A percentile compares a stretch with the other conserved stretches of the same genome.
Conservation (phyloP, 768 basidiomycete species). For the Termitomyces sp. region DNA sequence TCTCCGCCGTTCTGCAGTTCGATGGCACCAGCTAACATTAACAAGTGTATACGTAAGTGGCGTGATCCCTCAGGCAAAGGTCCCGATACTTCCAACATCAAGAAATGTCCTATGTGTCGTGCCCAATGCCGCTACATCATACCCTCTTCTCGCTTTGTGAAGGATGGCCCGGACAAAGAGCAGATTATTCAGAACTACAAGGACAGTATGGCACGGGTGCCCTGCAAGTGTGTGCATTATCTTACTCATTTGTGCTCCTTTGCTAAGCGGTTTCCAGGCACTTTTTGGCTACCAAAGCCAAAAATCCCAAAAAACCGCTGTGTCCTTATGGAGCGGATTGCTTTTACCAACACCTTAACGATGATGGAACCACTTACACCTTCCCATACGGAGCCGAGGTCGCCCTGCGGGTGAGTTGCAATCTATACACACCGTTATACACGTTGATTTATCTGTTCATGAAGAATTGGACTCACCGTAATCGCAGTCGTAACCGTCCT, state of each 20-base stretch:
- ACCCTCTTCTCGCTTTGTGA: constrained; percentile 70
- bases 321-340: constrained; percentile 84
- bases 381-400: constrained; percentile 55
- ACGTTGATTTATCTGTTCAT: background rate
- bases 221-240: constrained; percentile 55
- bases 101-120: constrained; percentile 81
- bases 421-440: background rate
- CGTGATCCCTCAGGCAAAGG: constrained; percentile 58
- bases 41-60: constrained; percentile 79
- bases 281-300: constrained; percentile 52
- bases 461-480: background rate
- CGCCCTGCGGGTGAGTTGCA: constrained; percentile 47
- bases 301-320: constrained; percentile 41
- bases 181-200: constrained; percentile 58
- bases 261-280: constrained; percentile 41
- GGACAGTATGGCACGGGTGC: constrained; percentile 67
- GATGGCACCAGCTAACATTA: background rate
- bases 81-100: constrained; percentile 54
- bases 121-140: constrained; percentile 63
- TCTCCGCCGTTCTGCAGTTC: background rate
- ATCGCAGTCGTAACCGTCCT: background rate
- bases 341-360: constrained; percentile 71
- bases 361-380: constrained; percentile 60
- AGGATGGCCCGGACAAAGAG: constrained; percentile 52
- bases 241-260: background rate